phyloP scores from a whole-genome alignment of 2,329 filamentous ascomycete species.

The Sporothrix luriei region DNA sequence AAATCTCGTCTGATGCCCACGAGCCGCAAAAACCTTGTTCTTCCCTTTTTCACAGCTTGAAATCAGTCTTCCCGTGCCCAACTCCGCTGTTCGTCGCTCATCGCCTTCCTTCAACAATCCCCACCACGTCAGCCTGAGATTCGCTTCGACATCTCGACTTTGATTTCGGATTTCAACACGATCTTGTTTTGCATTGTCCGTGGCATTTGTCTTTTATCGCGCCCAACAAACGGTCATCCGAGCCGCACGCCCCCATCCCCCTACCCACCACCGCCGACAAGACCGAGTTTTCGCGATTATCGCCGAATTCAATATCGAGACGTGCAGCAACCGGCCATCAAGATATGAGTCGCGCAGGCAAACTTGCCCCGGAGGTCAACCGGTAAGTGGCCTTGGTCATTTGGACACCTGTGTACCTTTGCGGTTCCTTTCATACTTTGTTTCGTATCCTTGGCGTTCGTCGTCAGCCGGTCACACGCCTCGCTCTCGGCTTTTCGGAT shows the following conservation, averaged over 20 bases:
- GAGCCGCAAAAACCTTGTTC: slow-evolving; percentile 31
- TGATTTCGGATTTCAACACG: slow-evolving; percentile 2
- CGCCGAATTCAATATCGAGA: background rate
- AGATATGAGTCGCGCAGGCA: slow-evolving; percentile 95
- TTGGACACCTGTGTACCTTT: background rate
- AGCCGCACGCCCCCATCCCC: background rate
- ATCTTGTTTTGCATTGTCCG: background rate
- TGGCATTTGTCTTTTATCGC: background rate
- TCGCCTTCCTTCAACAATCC: slow-evolving; percentile 13
- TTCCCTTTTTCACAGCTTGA: slow-evolving; percentile 24
- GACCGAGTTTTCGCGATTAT: slow-evolving; percentile 26
- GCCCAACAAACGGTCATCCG: background rate
- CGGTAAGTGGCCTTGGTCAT: slow-evolving; percentile 58
- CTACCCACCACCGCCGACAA: slow-evolving; percentile 17
- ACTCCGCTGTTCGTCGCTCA: slow-evolving; percentile 13
- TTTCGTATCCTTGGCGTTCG: background rate
- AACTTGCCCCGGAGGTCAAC: slow-evolving; percentile 99
- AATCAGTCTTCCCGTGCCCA: slow-evolving; percentile 13
- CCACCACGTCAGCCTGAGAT: slow-evolving; percentile 6
- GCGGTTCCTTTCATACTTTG: background rate
- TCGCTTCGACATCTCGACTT: slow-evolving; percentile 17
- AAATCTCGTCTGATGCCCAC: slow-evolving; percentile 19
- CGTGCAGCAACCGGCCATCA: slow-evolving; percentile 47
- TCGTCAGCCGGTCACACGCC: background rate
- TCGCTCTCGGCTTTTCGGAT: background rate